Evolutionary conservation across 1,284 basidiomycete genomes (phyloP).

Genomic region (Puccinia triticina): DNA sequence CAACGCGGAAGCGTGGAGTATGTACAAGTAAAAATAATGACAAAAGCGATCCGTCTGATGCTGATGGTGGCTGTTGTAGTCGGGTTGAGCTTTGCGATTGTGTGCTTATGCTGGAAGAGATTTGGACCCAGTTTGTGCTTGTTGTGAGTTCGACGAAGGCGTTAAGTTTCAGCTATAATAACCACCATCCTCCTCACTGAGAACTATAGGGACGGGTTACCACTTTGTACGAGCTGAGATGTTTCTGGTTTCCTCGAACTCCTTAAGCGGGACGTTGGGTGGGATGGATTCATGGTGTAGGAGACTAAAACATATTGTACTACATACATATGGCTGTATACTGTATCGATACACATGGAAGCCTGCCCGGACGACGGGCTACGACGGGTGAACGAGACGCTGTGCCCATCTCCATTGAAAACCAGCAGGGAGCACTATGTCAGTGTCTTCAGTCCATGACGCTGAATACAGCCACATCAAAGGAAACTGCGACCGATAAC

Average conservation of each 20-base stretch:
- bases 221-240: not conserved
- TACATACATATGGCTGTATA: not conserved
- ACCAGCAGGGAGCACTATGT: not conserved
- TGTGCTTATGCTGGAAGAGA: not conserved
- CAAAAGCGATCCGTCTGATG: too few species aligned
- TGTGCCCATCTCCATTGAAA: not conserved
- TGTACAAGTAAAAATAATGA: not conserved
- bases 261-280: not conserved
- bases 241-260: not conserved
- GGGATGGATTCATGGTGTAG: not conserved
- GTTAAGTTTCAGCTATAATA: not conserved
- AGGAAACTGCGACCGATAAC: not conserved
- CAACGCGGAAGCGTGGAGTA: not conserved
- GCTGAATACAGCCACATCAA: not conserved
- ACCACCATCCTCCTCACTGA: not conserved
- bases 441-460: not conserved
- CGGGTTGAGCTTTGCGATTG: too few species aligned
- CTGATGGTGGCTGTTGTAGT: too few species aligned
- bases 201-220: constrained; percentile 1
- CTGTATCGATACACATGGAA: not conserved
- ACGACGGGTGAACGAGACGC: not conserved
- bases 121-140: too few species aligned
- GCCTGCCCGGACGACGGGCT: not conserved
- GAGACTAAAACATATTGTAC: constrained; percentile 8
- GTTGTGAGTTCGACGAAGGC: too few species aligned